These are phyloP conservation scores for Pythium utonaiense DNA, from an alignment of 352 stramenopile species.

Conservation along the genomic window DNA sequence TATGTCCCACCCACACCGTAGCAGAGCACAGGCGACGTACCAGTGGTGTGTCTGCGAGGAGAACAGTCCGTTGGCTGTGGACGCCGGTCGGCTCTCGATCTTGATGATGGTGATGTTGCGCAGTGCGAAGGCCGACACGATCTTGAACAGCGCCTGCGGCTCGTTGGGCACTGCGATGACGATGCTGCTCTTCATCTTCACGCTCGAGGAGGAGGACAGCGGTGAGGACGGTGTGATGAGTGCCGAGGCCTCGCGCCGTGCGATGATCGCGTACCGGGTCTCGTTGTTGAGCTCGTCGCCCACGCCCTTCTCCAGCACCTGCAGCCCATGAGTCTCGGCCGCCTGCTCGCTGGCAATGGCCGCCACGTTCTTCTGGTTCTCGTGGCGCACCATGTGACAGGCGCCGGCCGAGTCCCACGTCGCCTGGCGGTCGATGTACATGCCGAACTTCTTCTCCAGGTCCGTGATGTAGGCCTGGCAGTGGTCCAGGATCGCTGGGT, in stretches of 20 bases:
- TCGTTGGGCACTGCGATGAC: slow-evolving; percentile 72
- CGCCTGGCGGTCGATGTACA: slow-evolving; percentile 56
- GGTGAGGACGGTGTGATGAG: slow-evolving; percentile 18
- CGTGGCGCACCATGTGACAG: slow-evolving; percentile 61
- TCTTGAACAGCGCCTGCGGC: slow-evolving; percentile 69
- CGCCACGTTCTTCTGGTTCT: slow-evolving; percentile 41
- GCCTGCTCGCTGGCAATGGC: slow-evolving; percentile 68
- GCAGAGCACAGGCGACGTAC: slow-evolving; percentile 30
- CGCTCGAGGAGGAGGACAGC: slow-evolving; percentile 8
- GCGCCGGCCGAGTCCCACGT: slow-evolving; percentile 65
- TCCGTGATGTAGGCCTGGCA: slow-evolving; percentile 65
- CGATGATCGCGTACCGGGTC: slow-evolving; percentile 72
- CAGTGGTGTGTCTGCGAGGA: slow-evolving; percentile 67
- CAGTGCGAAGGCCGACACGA: slow-evolving; percentile 72
- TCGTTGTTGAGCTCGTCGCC: slow-evolving; percentile 69
- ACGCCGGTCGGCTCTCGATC: slow-evolving; percentile 74
- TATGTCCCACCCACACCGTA: neutral
- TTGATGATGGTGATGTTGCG: slow-evolving; percentile 77
- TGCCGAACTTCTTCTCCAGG: slow-evolving; percentile 47
- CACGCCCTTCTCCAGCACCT: slow-evolving; percentile 52
- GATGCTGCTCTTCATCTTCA: slow-evolving; percentile 60
- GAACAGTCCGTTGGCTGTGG: slow-evolving; percentile 56
- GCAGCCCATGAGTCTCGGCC: slow-evolving; percentile 44
- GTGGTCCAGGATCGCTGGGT: slow-evolving; percentile 61
- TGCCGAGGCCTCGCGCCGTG: slow-evolving; percentile 37